Conservation (phyloP, 139 green algal species). For the Desmodesmus armatus region DNA sequence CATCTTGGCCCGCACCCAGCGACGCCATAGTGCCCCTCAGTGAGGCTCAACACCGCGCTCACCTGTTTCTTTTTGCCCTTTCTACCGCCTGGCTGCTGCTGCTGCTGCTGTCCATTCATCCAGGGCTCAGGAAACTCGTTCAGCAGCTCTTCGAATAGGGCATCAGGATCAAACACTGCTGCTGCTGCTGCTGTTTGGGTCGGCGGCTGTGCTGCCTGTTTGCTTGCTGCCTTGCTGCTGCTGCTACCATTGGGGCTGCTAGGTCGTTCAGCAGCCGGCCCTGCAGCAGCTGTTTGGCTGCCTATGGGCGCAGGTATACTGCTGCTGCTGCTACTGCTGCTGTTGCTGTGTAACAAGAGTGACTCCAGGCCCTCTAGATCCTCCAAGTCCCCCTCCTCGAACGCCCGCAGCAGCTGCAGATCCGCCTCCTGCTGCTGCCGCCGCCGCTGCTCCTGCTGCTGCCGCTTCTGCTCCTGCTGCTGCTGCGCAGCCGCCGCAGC, state of each 20-base stretch:
- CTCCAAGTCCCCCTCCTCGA: too few relatives aligned
- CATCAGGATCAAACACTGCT: background rate
- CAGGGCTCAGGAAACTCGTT: background rate
- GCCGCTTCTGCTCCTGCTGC: background rate
- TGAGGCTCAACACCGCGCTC: background rate
- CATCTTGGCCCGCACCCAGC: too few relatives aligned
- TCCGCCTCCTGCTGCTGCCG: conserved; percentile 13
- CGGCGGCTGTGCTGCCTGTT: background rate
- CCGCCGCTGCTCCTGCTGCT: too few relatives aligned
- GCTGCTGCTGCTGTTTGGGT: background rate
- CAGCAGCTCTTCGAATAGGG: background rate
- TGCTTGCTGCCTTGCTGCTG: background rate
- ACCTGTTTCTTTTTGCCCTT: background rate
- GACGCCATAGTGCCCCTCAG: too few relatives aligned
- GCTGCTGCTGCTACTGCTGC: background rate
- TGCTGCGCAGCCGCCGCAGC: too few relatives aligned
- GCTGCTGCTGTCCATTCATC: conserved; percentile 15
- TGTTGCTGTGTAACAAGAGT: background rate
- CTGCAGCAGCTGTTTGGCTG: background rate
- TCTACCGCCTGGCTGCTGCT: background rate
- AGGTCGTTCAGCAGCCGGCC: background rate
- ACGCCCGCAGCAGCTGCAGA: background rate
- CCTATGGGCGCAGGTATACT: background rate
- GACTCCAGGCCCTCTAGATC: background rate
- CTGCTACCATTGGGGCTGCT: background rate